Evolutionary conservation across 805 yeast genomes (phyloP), one percentile per base, ranked within the genome.

Genomic region (Suhomyces sp.): DNA sequence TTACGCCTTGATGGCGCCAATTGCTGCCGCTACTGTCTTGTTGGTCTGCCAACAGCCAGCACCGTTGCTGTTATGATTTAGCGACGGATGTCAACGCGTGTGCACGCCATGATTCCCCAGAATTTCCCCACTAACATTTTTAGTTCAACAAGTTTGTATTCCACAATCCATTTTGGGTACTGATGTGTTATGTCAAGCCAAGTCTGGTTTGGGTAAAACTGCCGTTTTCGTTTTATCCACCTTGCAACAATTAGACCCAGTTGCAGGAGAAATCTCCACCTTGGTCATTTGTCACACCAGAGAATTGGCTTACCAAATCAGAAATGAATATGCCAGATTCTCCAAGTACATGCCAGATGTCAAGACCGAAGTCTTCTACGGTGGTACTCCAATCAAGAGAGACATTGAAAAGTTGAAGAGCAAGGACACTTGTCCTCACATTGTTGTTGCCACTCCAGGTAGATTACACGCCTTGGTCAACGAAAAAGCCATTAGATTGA

Each of bases 191-290:
- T 94, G 99, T 79, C 99, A 93, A 81, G 99, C 99, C 74, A 93
- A 94, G 80, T 94, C 99, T 46, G 99, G 99, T 88, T 82, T 94
- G 63, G 99, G 99, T 86, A 93, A 93, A 74, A 93, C 99, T 55
- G 99, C 99, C 46, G 98, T 93, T 53, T 93, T 93, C 65, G 98
- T 93, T 55, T 81, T 93, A 66, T 89, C 97, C 24, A 93, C 99
- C 57, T 82, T 93, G 69, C 98, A 93, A 77, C 97, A 93, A 78
- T 81, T 93, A 67, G 98, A 94, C 68, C 98, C 99, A 46, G 90
- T 93, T 61, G 90, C 96, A 56, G 99, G 98, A 67, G 98, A 93
- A 75, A 88, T 94, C 59, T 84, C 97, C 51, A 93, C 96, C 52
- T 80, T 94, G 66, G 98, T 93, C 47, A 85, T 93, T 62, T 94